These are phyloP conservation scores for Chrysochromulina parva DNA, from an alignment of 78 protist species.

Conservation along the genomic window DNA sequence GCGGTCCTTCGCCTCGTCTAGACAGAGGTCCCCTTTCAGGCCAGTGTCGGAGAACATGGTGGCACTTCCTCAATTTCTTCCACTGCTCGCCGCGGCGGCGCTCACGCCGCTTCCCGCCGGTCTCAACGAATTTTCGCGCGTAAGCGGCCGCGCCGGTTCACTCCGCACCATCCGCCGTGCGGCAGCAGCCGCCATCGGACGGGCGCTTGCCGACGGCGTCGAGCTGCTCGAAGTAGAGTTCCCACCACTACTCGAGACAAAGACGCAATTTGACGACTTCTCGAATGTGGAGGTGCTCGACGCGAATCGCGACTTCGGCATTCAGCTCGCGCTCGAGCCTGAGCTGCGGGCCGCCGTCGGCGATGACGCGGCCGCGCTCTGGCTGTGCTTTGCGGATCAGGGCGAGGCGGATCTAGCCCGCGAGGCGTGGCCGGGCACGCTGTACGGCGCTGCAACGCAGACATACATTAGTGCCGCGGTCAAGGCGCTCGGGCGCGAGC, in stretches of 20 bases:
- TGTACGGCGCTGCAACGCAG: background rate
- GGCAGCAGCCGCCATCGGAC: background rate
- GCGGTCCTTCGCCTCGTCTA: too few species aligned
- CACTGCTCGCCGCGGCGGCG: too few species aligned
- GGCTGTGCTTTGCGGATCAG: background rate
- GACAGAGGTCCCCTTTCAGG: too few species aligned
- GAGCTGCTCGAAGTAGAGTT: background rate
- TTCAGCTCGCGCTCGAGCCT: background rate
- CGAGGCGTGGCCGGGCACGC: conserved; percentile 8
- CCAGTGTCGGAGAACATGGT: too few species aligned
- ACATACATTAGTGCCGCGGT: background rate
- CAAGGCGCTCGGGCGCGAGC: background rate
- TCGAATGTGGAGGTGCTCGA: background rate
- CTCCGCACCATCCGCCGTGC: background rate
- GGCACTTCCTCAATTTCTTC: too few species aligned
- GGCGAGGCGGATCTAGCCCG: background rate
- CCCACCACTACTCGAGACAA: background rate
- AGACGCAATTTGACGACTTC: conserved; percentile 26
- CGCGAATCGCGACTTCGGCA: conserved; percentile 16
- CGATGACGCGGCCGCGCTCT: background rate
- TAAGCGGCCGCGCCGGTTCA: background rate
- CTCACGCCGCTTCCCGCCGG: background rate
- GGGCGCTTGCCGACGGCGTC: background rate
- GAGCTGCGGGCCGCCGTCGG: background rate
- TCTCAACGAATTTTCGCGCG: background rate